phyloP scores from a whole-genome alignment of 2,329 filamentous ascomycete species.

The Pseudocercospora eumusae region DNA sequence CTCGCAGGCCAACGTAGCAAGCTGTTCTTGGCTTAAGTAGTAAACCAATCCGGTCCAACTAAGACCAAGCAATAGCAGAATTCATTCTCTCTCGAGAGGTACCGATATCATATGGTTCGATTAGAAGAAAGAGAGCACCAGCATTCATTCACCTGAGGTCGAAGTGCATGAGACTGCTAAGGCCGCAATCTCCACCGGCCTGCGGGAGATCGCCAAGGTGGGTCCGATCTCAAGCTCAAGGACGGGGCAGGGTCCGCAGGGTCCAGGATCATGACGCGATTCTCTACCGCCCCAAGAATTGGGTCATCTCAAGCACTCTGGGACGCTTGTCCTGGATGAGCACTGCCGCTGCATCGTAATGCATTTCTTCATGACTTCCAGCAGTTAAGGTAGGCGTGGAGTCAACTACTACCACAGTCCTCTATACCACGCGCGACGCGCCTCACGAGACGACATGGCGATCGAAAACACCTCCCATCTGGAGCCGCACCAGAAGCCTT shows the following conservation, averaged over 20 bases:
- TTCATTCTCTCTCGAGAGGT: not conserved
- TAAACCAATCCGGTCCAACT: not conserved
- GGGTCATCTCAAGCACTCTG: no score
- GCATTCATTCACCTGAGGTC: slow-evolving; percentile 2
- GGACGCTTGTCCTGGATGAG: not conserved
- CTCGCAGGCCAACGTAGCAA: not conserved
- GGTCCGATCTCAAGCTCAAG: slow-evolving; percentile 4
- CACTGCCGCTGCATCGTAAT: not conserved
- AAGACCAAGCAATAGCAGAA: no score
- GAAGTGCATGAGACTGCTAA: not conserved
- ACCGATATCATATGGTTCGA: no score
- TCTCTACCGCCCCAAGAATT: not conserved
- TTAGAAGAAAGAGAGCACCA: not conserved
- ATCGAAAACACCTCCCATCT: slow-evolving; percentile 2
- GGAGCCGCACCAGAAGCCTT: slow-evolving; percentile 13
- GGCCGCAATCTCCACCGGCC: slow-evolving; percentile 6
- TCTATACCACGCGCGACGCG: not conserved
- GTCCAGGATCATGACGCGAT: slow-evolving; percentile 1
- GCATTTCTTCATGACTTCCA: not conserved
- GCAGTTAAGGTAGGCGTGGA: not conserved
- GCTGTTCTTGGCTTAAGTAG: not conserved
- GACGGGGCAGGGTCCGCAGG: no score
- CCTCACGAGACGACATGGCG: not conserved
- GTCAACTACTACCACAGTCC: not conserved
- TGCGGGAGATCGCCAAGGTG: slow-evolving; percentile 3